phyloP scores from a whole-genome alignment of 352 stramenopile genomes.

The Phytophthora fragariaefolia region DNA sequence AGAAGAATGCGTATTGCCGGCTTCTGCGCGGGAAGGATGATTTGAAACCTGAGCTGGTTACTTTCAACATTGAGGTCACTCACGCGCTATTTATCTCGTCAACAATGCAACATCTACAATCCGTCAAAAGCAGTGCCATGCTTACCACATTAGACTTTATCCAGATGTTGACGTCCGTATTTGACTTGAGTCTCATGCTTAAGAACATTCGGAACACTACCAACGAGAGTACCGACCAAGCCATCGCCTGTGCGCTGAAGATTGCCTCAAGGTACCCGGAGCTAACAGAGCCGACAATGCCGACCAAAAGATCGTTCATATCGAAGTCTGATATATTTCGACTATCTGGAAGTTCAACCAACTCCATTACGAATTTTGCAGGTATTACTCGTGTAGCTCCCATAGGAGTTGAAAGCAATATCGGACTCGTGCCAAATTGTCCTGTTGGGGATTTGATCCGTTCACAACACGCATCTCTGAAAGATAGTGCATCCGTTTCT shows the following conservation, averaged over 20 bases:
- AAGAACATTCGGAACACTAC: slow-evolving; percentile 16
- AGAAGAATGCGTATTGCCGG: slow-evolving; percentile 23
- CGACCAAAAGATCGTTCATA: not conserved
- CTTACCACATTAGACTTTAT: slow-evolving; percentile 45
- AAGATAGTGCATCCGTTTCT: too few species aligned
- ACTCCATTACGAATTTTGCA: not conserved
- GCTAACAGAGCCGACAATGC: not conserved
- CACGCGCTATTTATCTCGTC: slow-evolving; percentile 50
- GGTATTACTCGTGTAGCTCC: not conserved
- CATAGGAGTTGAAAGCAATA: not conserved
- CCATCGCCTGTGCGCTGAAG: slow-evolving; percentile 12
- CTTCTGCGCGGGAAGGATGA: slow-evolving; percentile 30
- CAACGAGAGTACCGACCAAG: slow-evolving; percentile 11
- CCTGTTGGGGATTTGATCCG: not conserved
- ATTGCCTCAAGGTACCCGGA: slow-evolving; percentile 18
- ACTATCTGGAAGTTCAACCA: slow-evolving; percentile 1
- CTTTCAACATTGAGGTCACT: slow-evolving; percentile 59
- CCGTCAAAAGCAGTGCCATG: slow-evolving; percentile 24
- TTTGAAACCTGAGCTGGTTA: slow-evolving; percentile 42
- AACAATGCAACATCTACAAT: slow-evolving; percentile 45
- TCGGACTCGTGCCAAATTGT: not conserved
- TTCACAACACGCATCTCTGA: too few species aligned
- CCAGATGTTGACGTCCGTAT: slow-evolving; percentile 36
- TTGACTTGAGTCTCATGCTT: slow-evolving; percentile 26
- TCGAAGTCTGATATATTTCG: slow-evolving; percentile 21